These are phyloP conservation scores for Luzula sylvatica DNA, from an alignment of 176 grass and related monocot genomes.

Conservation along the genomic window DNA sequence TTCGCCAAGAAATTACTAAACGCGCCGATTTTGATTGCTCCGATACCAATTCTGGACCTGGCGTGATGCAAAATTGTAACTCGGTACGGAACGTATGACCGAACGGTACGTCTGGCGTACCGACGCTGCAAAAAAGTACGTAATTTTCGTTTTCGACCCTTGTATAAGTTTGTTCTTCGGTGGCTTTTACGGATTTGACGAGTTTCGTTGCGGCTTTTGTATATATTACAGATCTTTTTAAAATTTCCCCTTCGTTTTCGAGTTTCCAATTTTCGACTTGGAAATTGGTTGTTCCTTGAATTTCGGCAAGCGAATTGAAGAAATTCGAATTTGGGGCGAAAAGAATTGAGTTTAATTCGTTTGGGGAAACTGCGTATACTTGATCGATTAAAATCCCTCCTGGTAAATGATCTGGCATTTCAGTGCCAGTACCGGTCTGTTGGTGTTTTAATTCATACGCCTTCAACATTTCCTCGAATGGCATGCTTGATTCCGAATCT, in stretches of 20 bases:
- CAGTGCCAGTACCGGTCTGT: constrained; percentile 43
- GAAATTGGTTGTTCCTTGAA: constrained; percentile 66
- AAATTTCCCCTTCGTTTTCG: constrained; percentile 49
- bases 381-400: constrained; percentile 74
- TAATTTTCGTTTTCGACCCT: constrained; percentile 61
- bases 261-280: constrained; percentile 59
- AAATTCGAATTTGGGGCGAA: constrained; percentile 80
- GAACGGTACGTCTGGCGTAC: constrained; percentile 76
- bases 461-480: constrained; percentile 77
- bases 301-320: constrained; percentile 56
- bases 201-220: constrained; percentile 81
- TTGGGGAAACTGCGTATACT: constrained; percentile 48
- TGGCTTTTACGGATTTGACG: constrained; percentile 81
- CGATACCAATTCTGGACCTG: constrained; percentile 51
- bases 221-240: constrained; percentile 70
- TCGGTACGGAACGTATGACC: constrained; percentile 72
- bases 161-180: constrained; percentile 64
- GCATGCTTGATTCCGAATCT: constrained; percentile 22
- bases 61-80: constrained; percentile 56
- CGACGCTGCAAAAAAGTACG: constrained; percentile 47
- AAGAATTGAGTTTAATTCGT: constrained; percentile 56
- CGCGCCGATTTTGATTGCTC: constrained; percentile 40
- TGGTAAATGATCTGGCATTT: constrained; percentile 56
- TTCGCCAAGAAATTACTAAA: constrained; percentile 67
- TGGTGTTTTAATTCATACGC: constrained; percentile 40